Base-by-base conservation (phyloP, 768 basidiomycete species). In the Harrya chromipes region DNA sequence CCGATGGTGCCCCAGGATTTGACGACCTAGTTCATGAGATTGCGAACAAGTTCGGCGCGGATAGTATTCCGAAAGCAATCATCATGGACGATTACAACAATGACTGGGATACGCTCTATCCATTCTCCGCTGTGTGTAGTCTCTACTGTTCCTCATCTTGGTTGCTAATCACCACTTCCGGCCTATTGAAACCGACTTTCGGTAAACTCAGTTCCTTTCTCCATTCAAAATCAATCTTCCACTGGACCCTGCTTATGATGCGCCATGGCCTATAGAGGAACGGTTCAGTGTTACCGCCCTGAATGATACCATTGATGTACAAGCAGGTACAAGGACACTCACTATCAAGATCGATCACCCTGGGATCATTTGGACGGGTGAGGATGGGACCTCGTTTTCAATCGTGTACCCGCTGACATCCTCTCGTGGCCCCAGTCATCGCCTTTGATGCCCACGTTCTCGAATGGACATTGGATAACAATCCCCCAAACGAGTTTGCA, bases 361-460 rank as follows among this genome's bases (percentile, higher is more conserved):
- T 1, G 86, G 83, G 3, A 71, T 94, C 38, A 94, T 93, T 44
- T 91, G 92, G 93, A 89, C 90, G 4, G 83, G 87, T 82, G 58
- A 45, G 76, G 10, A 9, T 20, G 8, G 17, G 29, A 4, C 10
- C 11, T 39, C 19, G n/a, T 40, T 38, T n/a, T 13, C n/a, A 4
- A 16, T 27, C 10, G 3, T 9, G 10, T 24, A 7, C n/a, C 4
- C 7, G 6, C 39, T 60, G 37, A 42, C 35, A 39, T 33, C 35
- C 16, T 12, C 19, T 23, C 33, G 4, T 21, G 2, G 11, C 46
- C 47, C 36, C 58, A 82, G 92, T 89, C 4, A 78, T 98, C 46
- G 87, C 93, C 0, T 97, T 98, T 61, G 88, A 94, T 42, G 94
- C 91, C 0, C 86, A 94, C 52, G 90, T 97, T 13, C 66, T 94